Evolutionary conservation across 257 asterid genomes (phyloP).

Genomic region (Sherardia arvensis): DNA sequence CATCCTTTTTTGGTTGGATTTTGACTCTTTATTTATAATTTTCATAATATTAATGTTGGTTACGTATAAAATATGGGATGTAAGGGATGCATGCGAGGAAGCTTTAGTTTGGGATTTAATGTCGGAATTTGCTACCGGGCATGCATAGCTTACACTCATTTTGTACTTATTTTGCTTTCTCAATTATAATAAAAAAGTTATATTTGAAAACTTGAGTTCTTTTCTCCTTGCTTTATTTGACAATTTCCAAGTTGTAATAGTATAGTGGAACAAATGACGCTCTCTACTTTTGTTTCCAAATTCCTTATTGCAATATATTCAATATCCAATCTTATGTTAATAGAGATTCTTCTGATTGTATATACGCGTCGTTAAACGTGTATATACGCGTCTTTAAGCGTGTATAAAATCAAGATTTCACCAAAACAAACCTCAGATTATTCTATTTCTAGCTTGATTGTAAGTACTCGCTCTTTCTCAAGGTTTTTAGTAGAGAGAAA

Average conservation of each 20-base stretch:
- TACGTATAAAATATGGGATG: conserved; percentile 27
- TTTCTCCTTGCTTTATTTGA: conserved; percentile 8
- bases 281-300: background rate
- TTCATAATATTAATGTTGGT: background rate
- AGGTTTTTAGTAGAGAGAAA: too few relatives aligned
- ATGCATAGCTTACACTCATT: conserved; percentile 31
- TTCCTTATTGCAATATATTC: too few relatives aligned
- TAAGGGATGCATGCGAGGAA: conserved; percentile 49
- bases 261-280: background rate
- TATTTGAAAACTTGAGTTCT: conserved; percentile 13
- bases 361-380: too few relatives aligned
- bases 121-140: conserved; percentile 22
- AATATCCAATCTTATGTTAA: too few relatives aligned
- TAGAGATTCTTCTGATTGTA: too few relatives aligned
- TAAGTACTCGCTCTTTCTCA: too few relatives aligned
- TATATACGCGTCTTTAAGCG: too few relatives aligned
- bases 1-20: background rate
- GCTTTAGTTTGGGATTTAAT: conserved; percentile 6
- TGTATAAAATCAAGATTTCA: too few relatives aligned
- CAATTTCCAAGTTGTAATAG: background rate
- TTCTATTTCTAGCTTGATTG: too few relatives aligned
- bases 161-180: conserved; percentile 2
- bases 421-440: too few relatives aligned
- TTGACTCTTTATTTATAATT: background rate
- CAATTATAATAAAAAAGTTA: conserved; percentile 7